phyloP scores from a whole-genome alignment of 805 yeast species.

The Metschnikowia hibisci region DNA sequence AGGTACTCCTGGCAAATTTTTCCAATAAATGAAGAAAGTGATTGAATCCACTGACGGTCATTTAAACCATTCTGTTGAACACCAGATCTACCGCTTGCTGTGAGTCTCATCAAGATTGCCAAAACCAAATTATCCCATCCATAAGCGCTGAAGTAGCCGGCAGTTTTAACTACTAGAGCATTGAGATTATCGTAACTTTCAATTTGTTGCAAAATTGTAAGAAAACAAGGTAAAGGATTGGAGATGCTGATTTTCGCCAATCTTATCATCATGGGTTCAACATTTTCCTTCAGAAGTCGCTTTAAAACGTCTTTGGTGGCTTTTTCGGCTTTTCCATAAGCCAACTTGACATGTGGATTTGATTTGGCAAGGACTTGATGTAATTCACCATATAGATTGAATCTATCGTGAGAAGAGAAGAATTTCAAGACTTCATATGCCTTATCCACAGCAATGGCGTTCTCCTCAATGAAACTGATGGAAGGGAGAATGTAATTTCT shows the following conservation, averaged over 20 bases:
- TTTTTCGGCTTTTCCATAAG: slow-evolving; percentile 66
- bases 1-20: slow-evolving; percentile 57
- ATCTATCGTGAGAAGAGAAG: slow-evolving; percentile 62
- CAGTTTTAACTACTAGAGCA: slow-evolving; percentile 69
- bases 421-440: slow-evolving; percentile 51
- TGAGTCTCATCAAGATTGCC: slow-evolving; percentile 66
- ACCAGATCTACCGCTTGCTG: slow-evolving; percentile 58
- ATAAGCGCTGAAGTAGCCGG: slow-evolving; percentile 66
- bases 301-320: slow-evolving; percentile 75
- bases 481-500: slow-evolving; percentile 68
- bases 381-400: slow-evolving; percentile 77
- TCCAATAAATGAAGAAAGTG: slow-evolving; percentile 75
- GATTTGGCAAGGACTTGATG: slow-evolving; percentile 54
- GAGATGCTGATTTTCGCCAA: slow-evolving; percentile 68
- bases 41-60: slow-evolving; percentile 81
- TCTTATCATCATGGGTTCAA: slow-evolving; percentile 64
- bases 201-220: slow-evolving; percentile 70
- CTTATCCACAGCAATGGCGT: slow-evolving; percentile 58
- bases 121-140: slow-evolving; percentile 85
- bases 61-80: slow-evolving; percentile 76
- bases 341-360: slow-evolving; percentile 51
- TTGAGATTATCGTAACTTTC: slow-evolving; percentile 90
- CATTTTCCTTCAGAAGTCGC: slow-evolving; percentile 77
- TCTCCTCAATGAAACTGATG: slow-evolving; percentile 48
- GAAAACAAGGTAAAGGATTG: slow-evolving; percentile 76